Conservation (phyloP, 2,329 filamentous ascomycete species). For the Sporothrix euskadiensis region DNA sequence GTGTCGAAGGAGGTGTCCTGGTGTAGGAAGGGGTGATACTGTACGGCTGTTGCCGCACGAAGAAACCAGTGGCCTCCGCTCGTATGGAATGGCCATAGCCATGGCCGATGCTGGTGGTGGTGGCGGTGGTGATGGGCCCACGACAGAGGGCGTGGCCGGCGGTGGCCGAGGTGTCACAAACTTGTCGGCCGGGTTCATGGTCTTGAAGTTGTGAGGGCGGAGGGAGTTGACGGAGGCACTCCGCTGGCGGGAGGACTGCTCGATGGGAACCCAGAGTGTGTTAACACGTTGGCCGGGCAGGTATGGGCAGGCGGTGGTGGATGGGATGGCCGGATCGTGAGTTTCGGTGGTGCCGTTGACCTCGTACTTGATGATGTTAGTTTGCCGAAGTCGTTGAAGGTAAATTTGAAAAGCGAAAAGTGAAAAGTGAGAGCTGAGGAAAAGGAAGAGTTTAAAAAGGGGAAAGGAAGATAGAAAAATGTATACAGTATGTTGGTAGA, state of each 20-base stretch:
- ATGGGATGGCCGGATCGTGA: slow-evolving; percentile 70
- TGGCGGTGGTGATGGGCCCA: neutral
- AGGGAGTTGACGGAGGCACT: slow-evolving; percentile 67
- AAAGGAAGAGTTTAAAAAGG: slow-evolving; percentile 11
- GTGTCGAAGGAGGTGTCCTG: slow-evolving; percentile 36
- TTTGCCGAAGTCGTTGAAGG: neutral
- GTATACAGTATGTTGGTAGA: neutral
- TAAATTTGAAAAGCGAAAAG: neutral
- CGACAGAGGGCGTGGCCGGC: slow-evolving; percentile 43
- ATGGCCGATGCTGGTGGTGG: slow-evolving; percentile 2
- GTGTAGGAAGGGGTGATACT: slow-evolving; percentile 6
- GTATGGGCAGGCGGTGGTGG: slow-evolving; percentile 78
- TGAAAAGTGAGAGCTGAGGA: neutral
- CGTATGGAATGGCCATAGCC: slow-evolving; percentile 15
- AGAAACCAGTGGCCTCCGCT: neutral
- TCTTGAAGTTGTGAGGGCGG: slow-evolving; percentile 61
- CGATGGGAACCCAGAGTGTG: slow-evolving; percentile 74
- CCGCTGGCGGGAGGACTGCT: slow-evolving; percentile 60
- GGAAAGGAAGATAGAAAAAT: neutral
- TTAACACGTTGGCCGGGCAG: slow-evolving; percentile 88
- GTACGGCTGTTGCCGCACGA: slow-evolving; percentile 9
- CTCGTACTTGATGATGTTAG: slow-evolving; percentile 64
- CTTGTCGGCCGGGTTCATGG: slow-evolving; percentile 76
- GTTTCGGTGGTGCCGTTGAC: slow-evolving; percentile 76
- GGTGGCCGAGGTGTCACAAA: slow-evolving; percentile 68